Evolutionary conservation across 345 rosid genomes (phyloP).

Genomic region (Eucalyptus guilfoylei): DNA sequence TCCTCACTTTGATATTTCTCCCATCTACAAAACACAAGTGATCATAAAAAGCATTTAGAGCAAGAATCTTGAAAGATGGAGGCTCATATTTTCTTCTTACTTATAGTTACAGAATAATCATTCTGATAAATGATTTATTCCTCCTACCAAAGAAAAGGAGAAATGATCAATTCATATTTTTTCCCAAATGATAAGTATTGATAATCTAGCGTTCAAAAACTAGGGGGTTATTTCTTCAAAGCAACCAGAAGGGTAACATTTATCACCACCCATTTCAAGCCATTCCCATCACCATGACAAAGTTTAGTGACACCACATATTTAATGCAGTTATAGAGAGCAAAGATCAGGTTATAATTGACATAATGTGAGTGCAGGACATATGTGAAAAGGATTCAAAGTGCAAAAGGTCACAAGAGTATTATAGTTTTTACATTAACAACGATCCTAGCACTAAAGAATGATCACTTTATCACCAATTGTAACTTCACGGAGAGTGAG

Average conservation of each 20-base stretch:
- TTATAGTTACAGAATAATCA: background rate
- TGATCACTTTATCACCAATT: background rate
- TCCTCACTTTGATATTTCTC: slow-evolving; percentile 84
- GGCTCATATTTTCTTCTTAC: background rate
- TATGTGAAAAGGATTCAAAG: background rate
- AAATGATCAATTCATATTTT: background rate
- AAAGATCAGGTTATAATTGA: background rate
- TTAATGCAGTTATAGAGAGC: background rate
- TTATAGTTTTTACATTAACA: background rate
- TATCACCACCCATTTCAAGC: background rate
- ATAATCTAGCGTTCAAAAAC: background rate
- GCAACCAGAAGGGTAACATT: background rate
- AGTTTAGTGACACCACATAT: background rate
- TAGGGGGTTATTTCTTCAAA: background rate
- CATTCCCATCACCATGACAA: background rate
- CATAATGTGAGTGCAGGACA: background rate
- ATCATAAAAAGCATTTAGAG: background rate
- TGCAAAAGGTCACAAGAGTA: background rate
- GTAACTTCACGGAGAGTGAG: background rate
- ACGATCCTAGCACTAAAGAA: background rate
- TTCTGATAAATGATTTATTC: background rate
- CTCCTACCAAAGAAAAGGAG: background rate
- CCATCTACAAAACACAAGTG: slow-evolving; percentile 49
- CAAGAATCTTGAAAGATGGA: background rate
- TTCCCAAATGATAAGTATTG: background rate